phyloP scores from a whole-genome alignment of 768 basidiomycete genomes.

The Leccinellum albellum region DNA sequence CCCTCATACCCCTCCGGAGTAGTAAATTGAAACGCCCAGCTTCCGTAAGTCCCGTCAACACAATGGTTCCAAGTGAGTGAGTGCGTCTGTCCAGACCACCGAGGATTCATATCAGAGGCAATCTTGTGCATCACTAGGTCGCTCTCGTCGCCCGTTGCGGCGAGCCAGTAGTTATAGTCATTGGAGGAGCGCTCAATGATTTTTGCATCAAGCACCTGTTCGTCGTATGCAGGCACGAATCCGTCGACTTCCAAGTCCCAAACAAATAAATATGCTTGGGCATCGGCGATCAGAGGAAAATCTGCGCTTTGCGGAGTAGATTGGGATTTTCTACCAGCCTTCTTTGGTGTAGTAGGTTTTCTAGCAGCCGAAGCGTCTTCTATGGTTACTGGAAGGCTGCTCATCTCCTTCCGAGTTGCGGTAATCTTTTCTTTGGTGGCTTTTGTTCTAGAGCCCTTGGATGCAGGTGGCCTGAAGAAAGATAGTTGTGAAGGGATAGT shows the following conservation, averaged over 20 bases:
- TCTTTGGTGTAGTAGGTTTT: conserved; percentile 15
- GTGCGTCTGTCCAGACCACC: conserved; percentile 53
- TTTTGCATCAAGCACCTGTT: conserved; percentile 52
- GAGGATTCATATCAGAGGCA: conserved; percentile 65
- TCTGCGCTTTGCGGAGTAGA: conserved; percentile 16
- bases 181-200: conserved; percentile 45
- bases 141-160: conserved; percentile 48
- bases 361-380: conserved; percentile 4
- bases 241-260: conserved; percentile 53
- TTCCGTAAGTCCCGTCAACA: conserved; percentile 52
- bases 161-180: conserved; percentile 57
- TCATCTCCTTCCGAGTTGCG: conserved; percentile 5
- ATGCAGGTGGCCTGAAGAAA: conserved; percentile 21
- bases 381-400: conserved; percentile 1
- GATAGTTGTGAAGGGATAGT: background rate
- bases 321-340: conserved; percentile 11
- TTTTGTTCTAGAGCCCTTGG: conserved; percentile 18
- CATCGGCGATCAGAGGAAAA: conserved; percentile 31
- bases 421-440: conserved; percentile 11
- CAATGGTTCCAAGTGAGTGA: conserved; percentile 90
- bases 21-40: conserved; percentile 81
- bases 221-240: conserved; percentile 46
- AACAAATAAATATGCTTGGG: conserved; percentile 55
- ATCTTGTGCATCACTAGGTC: conserved; percentile 60
- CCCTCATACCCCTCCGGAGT: conserved; percentile 50